phyloP scores from a whole-genome alignment of 148 eudicot genomes.

The Fagopyrum tataricum region DNA sequence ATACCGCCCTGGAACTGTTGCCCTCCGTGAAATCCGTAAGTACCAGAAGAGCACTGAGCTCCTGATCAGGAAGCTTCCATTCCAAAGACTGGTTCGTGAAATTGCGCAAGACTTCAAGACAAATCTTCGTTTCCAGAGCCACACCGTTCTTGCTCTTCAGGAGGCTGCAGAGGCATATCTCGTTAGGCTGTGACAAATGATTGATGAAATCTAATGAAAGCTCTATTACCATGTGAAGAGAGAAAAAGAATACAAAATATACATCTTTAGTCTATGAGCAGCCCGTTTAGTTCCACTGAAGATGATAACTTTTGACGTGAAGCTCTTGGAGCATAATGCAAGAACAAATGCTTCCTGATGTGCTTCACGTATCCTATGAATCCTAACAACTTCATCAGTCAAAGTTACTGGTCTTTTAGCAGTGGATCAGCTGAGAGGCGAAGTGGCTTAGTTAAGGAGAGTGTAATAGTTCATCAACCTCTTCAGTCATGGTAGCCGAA shows the following conservation, averaged over 20 bases:
- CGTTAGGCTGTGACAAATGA: neutral
- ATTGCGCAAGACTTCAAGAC: conserved; percentile 1
- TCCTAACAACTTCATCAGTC: conserved; percentile 88
- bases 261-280: conserved; percentile 93
- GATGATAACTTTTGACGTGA: conserved; percentile 75
- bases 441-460: conserved; percentile 63
- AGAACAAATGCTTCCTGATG: conserved; percentile 94
- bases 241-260: too few relatives aligned
- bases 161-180: conserved; percentile 1
- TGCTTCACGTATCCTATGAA: conserved; percentile 81
- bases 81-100: neutral
- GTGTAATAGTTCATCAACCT: conserved; percentile 72
- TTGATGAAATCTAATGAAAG: too few relatives aligned
- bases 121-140: neutral
- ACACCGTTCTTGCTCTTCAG: neutral
- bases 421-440: conserved; percentile 91
- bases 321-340: conserved; percentile 81
- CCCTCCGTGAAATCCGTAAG: conserved; percentile 35
- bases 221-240: too few relatives aligned
- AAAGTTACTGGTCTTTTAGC: conserved; percentile 65
- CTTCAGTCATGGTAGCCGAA: conserved; percentile 94
- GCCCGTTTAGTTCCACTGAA: conserved; percentile 89
- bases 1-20: conserved; percentile 82
- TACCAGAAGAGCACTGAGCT: conserved; percentile 1
- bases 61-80: neutral